phyloP scores from a whole-genome alignment of 805 yeast species.

The Lachancea lanzarotensis region DNA sequence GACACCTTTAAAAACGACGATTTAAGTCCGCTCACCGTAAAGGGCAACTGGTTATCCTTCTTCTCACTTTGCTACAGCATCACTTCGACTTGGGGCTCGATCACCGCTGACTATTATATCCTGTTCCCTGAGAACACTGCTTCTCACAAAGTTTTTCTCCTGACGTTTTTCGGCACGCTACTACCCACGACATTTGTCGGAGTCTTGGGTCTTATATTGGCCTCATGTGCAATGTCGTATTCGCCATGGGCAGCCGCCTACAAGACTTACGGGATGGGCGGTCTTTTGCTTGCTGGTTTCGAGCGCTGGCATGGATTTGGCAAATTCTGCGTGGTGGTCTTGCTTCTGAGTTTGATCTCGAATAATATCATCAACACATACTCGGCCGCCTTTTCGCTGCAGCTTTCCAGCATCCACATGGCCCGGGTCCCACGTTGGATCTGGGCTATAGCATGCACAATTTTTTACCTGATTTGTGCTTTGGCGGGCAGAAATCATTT shows the following conservation, averaged over 20 bases:
- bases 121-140: slow-evolving; percentile 69
- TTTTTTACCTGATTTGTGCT: slow-evolving; percentile 60
- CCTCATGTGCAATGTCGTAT: slow-evolving; percentile 55
- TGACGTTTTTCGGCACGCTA: slow-evolving; percentile 61
- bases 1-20: slow-evolving; percentile 32
- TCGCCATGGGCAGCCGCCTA: slow-evolving; percentile 55
- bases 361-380: slow-evolving; percentile 78
- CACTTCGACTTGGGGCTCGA: slow-evolving; percentile 85
- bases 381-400: slow-evolving; percentile 75
- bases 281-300: slow-evolving; percentile 59
- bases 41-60: slow-evolving; percentile 67
- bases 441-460: slow-evolving; percentile 59
- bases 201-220: slow-evolving; percentile 62
- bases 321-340: slow-evolving; percentile 60
- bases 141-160: slow-evolving; percentile 43
- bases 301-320: slow-evolving; percentile 70
- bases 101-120: slow-evolving; percentile 79
- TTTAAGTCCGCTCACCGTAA: slow-evolving; percentile 35
- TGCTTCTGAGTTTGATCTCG: slow-evolving; percentile 70
- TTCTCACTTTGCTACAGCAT: slow-evolving; percentile 69
- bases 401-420: slow-evolving; percentile 48
- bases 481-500: slow-evolving; percentile 71
- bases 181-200: slow-evolving; percentile 75
- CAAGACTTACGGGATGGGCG: slow-evolving; percentile 62
- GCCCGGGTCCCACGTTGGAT: slow-evolving; percentile 72